These are phyloP conservation scores for Fusarium verticillioides DNA, from an alignment of 2,329 filamentous ascomycete genomes.

Conservation along the genomic window DNA sequence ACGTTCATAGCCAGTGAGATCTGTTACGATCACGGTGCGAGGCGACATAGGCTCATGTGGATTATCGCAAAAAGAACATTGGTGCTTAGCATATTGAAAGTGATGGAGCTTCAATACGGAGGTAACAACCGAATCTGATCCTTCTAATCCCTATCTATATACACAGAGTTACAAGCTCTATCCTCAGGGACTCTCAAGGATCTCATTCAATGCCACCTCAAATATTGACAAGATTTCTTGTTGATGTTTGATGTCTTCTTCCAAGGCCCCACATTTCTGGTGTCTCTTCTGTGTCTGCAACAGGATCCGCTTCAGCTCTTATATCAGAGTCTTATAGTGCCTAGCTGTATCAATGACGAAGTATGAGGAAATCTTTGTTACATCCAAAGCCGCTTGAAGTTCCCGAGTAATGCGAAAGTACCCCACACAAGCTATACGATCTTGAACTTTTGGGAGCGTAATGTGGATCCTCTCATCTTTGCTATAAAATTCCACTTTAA, in stretches of 20 bases:
- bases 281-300: background rate
- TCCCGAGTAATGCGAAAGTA: background rate
- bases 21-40: too few relatives aligned
- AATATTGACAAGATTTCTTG: background rate
- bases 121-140: background rate
- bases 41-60: too few relatives aligned
- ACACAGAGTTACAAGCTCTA: accelerated
- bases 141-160: too few relatives aligned
- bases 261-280: background rate
- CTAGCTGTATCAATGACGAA: background rate
- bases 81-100: too few relatives aligned
- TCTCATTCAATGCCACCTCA: accelerated
- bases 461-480: background rate
- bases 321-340: background rate
- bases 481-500: background rate
- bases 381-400: background rate
- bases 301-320: background rate
- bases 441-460: background rate
- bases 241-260: accelerated
- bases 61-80: too few relatives aligned
- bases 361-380: background rate
- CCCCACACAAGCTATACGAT: background rate
- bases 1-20: background rate
- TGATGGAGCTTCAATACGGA: background rate
- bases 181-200: background rate